phyloP scores from a whole-genome alignment of 2,329 filamentous ascomycete genomes.

The Cladosporium sphaerospermum region DNA sequence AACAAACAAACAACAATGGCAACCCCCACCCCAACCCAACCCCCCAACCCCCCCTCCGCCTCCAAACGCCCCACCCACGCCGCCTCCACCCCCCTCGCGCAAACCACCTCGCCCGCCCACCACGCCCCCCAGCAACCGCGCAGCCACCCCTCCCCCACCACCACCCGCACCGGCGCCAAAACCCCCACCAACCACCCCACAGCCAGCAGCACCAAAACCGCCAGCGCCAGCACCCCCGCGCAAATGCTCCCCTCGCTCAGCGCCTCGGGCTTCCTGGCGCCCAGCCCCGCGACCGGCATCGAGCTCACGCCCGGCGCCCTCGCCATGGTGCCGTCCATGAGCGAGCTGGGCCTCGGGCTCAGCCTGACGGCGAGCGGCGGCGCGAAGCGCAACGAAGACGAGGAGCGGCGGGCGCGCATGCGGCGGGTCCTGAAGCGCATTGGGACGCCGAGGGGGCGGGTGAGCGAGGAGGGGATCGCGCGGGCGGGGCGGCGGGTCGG shows the following conservation, averaged over 20 bases:
- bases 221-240: constrained; percentile 19
- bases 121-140: constrained; percentile 14
- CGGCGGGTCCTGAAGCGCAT: constrained; percentile 61
- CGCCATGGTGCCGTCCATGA: constrained; percentile 38
- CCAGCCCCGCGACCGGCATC: too few relatives aligned
- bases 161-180: constrained; percentile 25
- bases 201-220: constrained; percentile 22
- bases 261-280: neutral
- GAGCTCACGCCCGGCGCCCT: constrained; percentile 35
- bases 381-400: constrained; percentile 42
- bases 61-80: constrained; percentile 24
- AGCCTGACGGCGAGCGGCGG: constrained; percentile 25
- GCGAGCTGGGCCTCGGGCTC: constrained; percentile 37
- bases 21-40: constrained; percentile 21
- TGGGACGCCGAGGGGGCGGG: constrained; percentile 59
- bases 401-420: constrained; percentile 47
- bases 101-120: constrained; percentile 35
- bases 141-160: constrained; percentile 24
- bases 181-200: constrained; percentile 21
- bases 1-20: constrained; percentile 17
- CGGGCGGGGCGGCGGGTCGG: constrained; percentile 61
- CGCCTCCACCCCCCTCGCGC: constrained; percentile 31
- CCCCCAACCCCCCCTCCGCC: constrained; percentile 21
- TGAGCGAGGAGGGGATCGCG: constrained; percentile 71
- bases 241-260: constrained; percentile 30